phyloP scores from a whole-genome alignment of 73 alveolate genomes.

The Paramecium sonneborni region DNA sequence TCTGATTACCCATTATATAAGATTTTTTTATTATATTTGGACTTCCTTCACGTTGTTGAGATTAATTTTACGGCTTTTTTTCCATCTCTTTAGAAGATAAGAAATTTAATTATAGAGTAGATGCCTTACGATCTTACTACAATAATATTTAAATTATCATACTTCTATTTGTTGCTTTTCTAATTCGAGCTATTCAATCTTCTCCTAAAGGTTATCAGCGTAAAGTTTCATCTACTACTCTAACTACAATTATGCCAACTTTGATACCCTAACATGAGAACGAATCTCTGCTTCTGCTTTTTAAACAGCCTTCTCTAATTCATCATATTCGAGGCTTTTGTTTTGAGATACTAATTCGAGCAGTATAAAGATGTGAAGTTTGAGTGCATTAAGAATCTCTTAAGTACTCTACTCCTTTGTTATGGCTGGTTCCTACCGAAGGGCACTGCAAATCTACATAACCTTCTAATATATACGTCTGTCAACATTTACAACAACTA shows the following conservation, averaged over 20 bases:
- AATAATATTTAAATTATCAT: background rate
- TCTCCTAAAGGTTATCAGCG: background rate
- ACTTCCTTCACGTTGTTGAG: constrained; percentile 2
- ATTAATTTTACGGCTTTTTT: background rate
- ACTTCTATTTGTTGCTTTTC: background rate
- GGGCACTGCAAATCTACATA: background rate
- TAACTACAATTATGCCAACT: background rate
- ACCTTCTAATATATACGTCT: background rate
- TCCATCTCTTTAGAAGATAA: background rate
- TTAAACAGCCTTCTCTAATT: constrained; percentile 7
- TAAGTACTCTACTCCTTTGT: background rate
- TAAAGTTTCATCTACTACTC: constrained; percentile 9
- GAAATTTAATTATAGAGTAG: background rate
- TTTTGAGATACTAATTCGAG: constrained; percentile 33
- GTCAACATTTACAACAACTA: background rate
- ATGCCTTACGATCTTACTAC: background rate
- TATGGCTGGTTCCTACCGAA: background rate
- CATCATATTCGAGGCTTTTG: background rate
- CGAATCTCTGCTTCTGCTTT: constrained; percentile 28
- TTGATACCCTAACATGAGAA: background rate
- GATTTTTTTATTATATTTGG: background rate
- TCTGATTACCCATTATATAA: background rate
- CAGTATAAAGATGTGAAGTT: background rate
- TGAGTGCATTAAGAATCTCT: constrained; percentile 1
- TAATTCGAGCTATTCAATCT: background rate